phyloP scores from a whole-genome alignment of 345 rosid genomes.

The thale cress (Arabidopsis thaliana) region DNA sequence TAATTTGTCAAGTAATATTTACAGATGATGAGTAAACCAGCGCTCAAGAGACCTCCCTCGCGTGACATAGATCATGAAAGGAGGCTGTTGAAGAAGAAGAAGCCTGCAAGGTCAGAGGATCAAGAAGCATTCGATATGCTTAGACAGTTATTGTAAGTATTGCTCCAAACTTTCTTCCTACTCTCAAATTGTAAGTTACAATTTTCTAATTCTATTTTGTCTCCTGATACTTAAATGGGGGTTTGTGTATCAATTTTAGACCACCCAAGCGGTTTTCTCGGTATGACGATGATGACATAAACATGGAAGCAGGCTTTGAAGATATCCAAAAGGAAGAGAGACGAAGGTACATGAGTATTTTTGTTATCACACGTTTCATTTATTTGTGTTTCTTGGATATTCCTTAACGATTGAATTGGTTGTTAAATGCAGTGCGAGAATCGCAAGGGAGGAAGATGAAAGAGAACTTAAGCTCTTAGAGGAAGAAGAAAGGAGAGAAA shows the following conservation, averaged over 20 bases:
- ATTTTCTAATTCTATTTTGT: too few species aligned
- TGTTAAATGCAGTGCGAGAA: slow-evolving; percentile 58
- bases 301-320: slow-evolving; percentile 88
- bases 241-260: slow-evolving; percentile 24
- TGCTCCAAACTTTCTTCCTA: neutral
- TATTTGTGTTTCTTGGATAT: neutral
- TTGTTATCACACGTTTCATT: neutral
- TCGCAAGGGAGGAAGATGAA: slow-evolving; percentile 76
- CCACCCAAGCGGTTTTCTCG: slow-evolving; percentile 24
- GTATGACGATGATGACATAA: slow-evolving; percentile 59
- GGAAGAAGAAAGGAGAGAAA: slow-evolving; percentile 68
- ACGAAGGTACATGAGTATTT: slow-evolving; percentile 60
- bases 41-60: slow-evolving; percentile 49
- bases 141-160: slow-evolving; percentile 67
- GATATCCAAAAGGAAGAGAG: slow-evolving; percentile 80
- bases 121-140: slow-evolving; percentile 55
- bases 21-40: slow-evolving; percentile 59
- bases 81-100: slow-evolving; percentile 65
- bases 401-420: neutral
- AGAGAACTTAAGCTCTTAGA: slow-evolving; percentile 60
- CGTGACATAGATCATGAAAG: slow-evolving; percentile 47
- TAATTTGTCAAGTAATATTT: slow-evolving; percentile 10
- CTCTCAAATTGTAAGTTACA: neutral
- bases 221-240: neutral
- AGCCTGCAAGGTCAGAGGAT: slow-evolving; percentile 51